Evolutionary conservation across 768 basidiomycete genomes (phyloP).

Genomic region (Rhizopogon salebrosus): DNA sequence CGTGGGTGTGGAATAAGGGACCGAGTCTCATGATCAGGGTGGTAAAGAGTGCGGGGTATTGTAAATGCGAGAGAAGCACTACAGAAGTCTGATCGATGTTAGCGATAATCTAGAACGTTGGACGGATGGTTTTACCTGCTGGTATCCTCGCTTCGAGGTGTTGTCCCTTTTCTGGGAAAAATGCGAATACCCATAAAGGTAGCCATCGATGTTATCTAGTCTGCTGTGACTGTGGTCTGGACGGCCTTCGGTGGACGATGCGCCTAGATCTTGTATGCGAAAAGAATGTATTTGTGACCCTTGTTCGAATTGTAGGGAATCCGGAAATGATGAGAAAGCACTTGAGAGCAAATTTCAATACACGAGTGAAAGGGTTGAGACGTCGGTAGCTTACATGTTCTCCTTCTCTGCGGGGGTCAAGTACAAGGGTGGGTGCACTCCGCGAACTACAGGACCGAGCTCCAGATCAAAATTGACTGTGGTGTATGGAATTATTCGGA

Average conservation of each 20-base stretch:
- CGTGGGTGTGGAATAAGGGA: slow-evolving; percentile 68
- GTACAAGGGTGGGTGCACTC: slow-evolving; percentile 61
- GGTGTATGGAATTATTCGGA: neutral
- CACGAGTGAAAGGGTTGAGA: neutral
- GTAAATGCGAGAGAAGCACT: slow-evolving; percentile 74
- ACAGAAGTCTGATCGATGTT: slow-evolving; percentile 35
- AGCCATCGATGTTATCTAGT: slow-evolving; percentile 50
- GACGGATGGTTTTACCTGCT: slow-evolving; percentile 45
- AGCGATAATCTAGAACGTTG: neutral
- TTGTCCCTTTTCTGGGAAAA: slow-evolving; percentile 69
- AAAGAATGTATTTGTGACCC: slow-evolving; percentile 84
- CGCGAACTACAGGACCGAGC: slow-evolving; percentile 72
- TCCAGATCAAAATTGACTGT: slow-evolving; percentile 88
- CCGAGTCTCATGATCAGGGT: slow-evolving; percentile 62
- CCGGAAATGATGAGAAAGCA: slow-evolving; percentile 90
- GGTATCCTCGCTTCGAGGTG: slow-evolving; percentile 70
- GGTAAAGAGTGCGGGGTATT: slow-evolving; percentile 83
- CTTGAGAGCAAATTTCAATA: slow-evolving; percentile 33
- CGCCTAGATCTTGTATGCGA: slow-evolving; percentile 58
- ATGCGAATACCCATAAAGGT: slow-evolving; percentile 72
- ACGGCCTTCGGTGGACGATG: slow-evolving; percentile 12
- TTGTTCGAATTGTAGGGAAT: slow-evolving; percentile 80
- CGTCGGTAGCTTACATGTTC: slow-evolving; percentile 64
- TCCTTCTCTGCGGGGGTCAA: slow-evolving; percentile 66
- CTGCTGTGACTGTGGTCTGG: slow-evolving; percentile 23